phyloP scores from a whole-genome alignment of 2,329 filamentous ascomycete species.

The Orbilia blumenaviensis region DNA sequence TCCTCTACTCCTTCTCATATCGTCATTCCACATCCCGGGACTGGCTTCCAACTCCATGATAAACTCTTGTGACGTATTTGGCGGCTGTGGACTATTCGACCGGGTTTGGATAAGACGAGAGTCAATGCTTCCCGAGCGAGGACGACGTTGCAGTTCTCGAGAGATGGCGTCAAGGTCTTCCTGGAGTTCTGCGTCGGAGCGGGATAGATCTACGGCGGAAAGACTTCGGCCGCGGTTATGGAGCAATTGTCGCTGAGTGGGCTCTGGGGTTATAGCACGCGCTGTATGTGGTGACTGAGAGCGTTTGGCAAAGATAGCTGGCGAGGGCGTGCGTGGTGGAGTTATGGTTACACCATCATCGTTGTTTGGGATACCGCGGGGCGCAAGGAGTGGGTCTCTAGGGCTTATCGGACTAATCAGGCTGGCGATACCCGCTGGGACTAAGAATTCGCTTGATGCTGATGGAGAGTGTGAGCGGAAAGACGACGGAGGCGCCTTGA shows the following conservation, averaged over 20 bases:
- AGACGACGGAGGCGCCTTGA: constrained; percentile 45
- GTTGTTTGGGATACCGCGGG: constrained; percentile 29
- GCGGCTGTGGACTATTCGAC: constrained; percentile 26
- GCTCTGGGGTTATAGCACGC: constrained; percentile 21
- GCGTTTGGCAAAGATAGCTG: constrained; percentile 21
- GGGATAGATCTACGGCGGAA: constrained; percentile 35
- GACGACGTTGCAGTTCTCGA: constrained; percentile 39
- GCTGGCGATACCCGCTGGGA: constrained; percentile 35
- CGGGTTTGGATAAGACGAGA: constrained; percentile 22
- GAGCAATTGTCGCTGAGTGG: background rate
- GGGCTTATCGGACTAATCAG: constrained; percentile 39
- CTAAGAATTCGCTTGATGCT: constrained; percentile 32
- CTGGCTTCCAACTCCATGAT: constrained; percentile 50
- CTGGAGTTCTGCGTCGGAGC: constrained; percentile 38
- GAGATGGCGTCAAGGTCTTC: constrained; percentile 45
- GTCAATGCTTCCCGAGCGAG: constrained; percentile 37
- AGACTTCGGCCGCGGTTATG: constrained; percentile 32
- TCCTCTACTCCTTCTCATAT: constrained; percentile 38
- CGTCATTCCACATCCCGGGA: constrained; percentile 48
- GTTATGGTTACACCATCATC: constrained; percentile 43
- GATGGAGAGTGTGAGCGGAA: constrained; percentile 48
- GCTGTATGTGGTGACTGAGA: constrained; percentile 21
- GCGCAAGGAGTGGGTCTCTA: constrained; percentile 9
- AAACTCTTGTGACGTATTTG: constrained; percentile 14
- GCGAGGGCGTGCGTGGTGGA: constrained; percentile 27